These are phyloP conservation scores for Grifola frondosa DNA, from an alignment of 1,284 basidiomycete genomes.

Conservation along the genomic window DNA sequence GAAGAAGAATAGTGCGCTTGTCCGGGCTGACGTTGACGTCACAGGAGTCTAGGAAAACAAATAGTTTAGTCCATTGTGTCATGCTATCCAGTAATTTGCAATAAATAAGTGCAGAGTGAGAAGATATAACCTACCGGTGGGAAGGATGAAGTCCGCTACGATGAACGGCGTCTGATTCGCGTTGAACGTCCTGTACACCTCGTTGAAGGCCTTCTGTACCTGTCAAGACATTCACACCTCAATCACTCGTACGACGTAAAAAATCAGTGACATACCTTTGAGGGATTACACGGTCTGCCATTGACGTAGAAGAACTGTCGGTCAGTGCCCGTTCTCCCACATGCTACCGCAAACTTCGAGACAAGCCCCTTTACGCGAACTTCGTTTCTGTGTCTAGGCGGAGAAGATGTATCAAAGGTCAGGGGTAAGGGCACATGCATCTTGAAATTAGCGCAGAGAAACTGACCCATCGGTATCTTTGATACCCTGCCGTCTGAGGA, in stretches of 20 bases:
- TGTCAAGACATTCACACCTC: too few species aligned
- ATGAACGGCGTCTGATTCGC: constrained; percentile 80
- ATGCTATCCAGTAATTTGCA: too few species aligned
- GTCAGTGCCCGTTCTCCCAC: constrained; percentile 78
- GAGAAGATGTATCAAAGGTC: not conserved
- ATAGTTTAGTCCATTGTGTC: not conserved
- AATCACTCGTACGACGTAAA: too few species aligned
- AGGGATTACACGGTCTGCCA: constrained; percentile 82
- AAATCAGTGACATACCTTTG: constrained; percentile 53
- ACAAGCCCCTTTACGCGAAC: constrained; percentile 75
- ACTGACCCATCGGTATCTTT: constrained; percentile 26
- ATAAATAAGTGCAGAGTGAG: not conserved
- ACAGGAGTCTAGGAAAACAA: constrained; percentile 59
- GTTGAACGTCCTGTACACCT: constrained; percentile 87
- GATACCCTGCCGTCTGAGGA: constrained; percentile 35
- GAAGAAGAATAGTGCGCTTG: constrained; percentile 92
- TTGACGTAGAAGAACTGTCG: constrained; percentile 96
- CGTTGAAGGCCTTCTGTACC: constrained; percentile 87
- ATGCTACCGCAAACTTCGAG: constrained; percentile 72
- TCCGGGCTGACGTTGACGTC: constrained; percentile 98
- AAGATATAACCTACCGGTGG: constrained; percentile 59
- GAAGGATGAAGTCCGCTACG: constrained; percentile 81
- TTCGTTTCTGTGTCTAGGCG: constrained; percentile 34
- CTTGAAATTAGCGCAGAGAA: not conserved
- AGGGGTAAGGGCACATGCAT: not conserved